Evolutionary conservation across 352 stramenopile genomes (phyloP).

Genomic region (Phytophthora cactorum): DNA sequence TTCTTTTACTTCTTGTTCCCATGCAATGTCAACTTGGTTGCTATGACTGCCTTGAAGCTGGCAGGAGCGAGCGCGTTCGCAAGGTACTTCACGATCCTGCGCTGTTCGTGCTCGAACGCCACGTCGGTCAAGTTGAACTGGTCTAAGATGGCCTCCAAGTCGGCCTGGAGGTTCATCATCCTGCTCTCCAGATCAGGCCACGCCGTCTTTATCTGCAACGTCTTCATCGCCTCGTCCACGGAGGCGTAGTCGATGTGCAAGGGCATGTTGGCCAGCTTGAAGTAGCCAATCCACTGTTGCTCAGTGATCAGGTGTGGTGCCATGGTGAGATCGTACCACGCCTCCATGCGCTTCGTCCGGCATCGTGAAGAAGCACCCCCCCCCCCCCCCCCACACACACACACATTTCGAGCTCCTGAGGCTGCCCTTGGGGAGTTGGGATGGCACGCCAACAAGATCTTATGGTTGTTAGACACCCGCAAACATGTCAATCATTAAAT

Average conservation of each 20-base stretch:
- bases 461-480: too few relatives aligned
- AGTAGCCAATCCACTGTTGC: background rate
- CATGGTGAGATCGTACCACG: background rate
- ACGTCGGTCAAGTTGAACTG: background rate
- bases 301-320: background rate
- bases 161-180: constrained; percentile 1
- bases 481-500: too few relatives aligned
- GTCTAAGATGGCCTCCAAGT: background rate
- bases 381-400: too few relatives aligned
- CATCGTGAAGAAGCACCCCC: background rate
- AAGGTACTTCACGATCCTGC: constrained; percentile 3
- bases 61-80: background rate
- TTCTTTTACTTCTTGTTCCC: constrained; percentile 6
- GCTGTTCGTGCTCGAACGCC: constrained; percentile 1
- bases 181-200: background rate
- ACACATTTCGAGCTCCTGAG: too few relatives aligned
- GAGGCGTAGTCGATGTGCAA: background rate
- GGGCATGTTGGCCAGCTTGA: background rate
- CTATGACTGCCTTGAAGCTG: background rate
- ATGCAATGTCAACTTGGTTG: background rate
- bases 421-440: too few relatives aligned
- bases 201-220: background rate
- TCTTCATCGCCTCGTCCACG: constrained; percentile 1
- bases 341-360: constrained; percentile 1
- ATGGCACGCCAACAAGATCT: too few relatives aligned